phyloP scores from a whole-genome alignment of 805 yeast genomes.

The Barnettozyma populi region DNA sequence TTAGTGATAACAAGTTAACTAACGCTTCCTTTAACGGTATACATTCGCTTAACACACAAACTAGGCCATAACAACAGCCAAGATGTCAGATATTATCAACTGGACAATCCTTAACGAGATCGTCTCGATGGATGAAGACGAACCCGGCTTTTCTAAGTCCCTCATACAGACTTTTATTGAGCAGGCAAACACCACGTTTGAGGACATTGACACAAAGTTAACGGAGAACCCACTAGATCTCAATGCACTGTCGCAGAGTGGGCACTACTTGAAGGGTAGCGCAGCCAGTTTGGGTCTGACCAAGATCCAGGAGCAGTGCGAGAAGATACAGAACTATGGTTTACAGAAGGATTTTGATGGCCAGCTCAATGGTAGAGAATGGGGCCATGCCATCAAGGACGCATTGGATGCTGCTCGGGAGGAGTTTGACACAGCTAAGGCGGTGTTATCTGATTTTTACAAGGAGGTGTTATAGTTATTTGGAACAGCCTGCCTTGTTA shows the following conservation, averaged over 20 bases:
- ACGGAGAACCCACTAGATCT: slow-evolving; percentile 36
- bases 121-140: slow-evolving; percentile 94
- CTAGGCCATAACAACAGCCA: slow-evolving; percentile 14
- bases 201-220: slow-evolving; percentile 50
- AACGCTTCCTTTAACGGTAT: neutral
- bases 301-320: slow-evolving; percentile 82
- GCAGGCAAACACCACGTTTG: slow-evolving; percentile 79
- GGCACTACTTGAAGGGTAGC: slow-evolving; percentile 92
- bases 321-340: slow-evolving; percentile 88
- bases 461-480: slow-evolving; percentile 27
- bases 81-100: slow-evolving; percentile 60
- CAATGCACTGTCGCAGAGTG: slow-evolving; percentile 61
- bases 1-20: neutral
- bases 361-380: slow-evolving; percentile 19
- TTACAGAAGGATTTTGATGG: slow-evolving; percentile 31
- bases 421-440: slow-evolving; percentile 45
- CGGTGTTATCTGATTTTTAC: slow-evolving; percentile 48
- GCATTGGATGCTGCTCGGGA: slow-evolving; percentile 48
- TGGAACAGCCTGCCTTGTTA: neutral
- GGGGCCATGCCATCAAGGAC: slow-evolving; percentile 39
- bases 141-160: slow-evolving; percentile 78
- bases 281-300: slow-evolving; percentile 90
- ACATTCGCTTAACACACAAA: neutral
- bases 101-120: slow-evolving; percentile 87
- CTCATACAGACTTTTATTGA: slow-evolving; percentile 81